Base-by-base conservation (phyloP, 1,139 yeast species). In the Yamadazyma jaroonii region DNA sequence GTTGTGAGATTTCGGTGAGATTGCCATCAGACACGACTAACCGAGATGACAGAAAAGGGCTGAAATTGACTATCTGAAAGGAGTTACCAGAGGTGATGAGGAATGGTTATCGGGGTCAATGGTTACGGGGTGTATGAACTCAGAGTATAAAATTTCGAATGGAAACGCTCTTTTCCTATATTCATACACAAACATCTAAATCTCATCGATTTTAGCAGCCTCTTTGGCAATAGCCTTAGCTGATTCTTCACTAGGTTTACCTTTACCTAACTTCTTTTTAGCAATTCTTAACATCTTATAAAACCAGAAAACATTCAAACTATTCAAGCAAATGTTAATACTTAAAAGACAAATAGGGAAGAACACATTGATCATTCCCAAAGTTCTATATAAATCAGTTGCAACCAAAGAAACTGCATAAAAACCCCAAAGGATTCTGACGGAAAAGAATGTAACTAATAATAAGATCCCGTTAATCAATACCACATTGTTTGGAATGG, bases 391-490 rank as follows among this genome's bases (percentile, higher is more conserved):
- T 58, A 81, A 74, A 59, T 81, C 89, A 36, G 47, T 46, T 31
- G 83, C 83, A 40, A 83, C 62, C 24, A 61, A 48, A 25, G 43
- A 52, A 15, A 82, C 82, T 42, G 89, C 86, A 57, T 77, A 81
- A 75, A 89, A 83, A 5, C 98, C 98, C 87, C 95, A 89, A 30
- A 81, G 67, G 43, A 92, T 84, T 54, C 98, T 73, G 29, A 83
- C 84, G 12, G 69, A 52, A 67, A 92, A 90, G 63, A 92, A 92
- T 22, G 84, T 72, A 32, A 72, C 46, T 47, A 92, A 72, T 42
- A 92, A 72, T 13, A 78, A 54, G 14, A 85, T 59, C 36, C 96
- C 96, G 62, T 92, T 92, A 42, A 81, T 48, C 37, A 79, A 50
- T 42, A 81, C 76, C 38, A 79, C 52, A 46, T 61, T 67, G 25